Evolutionary conservation across 805 yeast species (phyloP), one percentile per base, ranked within the genome.

Genomic region (Torulaspora maleeae): DNA sequence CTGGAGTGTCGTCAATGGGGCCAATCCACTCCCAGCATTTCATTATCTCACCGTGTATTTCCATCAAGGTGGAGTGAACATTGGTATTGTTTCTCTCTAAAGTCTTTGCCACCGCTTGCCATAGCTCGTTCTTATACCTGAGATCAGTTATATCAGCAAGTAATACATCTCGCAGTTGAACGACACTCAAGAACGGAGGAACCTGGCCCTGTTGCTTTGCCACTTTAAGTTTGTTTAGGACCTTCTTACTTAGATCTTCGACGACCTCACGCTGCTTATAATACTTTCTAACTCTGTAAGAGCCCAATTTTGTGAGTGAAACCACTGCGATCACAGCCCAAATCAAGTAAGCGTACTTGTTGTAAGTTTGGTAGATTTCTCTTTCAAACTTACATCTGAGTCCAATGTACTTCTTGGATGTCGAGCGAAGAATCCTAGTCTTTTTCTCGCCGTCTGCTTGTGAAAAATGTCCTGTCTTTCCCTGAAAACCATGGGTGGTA

Each of bases 1-100:
- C 19, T 24, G 41, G 19, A 5, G 19, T 24, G 15, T 19, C 42
- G 11, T 38, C 45, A 12, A 43, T 27, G 8, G 65, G 64, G 8
- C 81, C 79, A 29, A 81, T 74, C 96, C 96, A 89, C 59, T 87
- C 88, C 87, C 95, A 86, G 28, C 86, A 86, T 59, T 80, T 80
- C 75, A 85, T 79, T 49, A 89, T 85, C 53, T 89, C 96, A 13
- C 97, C 96, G 57, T 83, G 85, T 24, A 82, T 74, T 60, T 89
- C 97, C 45, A 78, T 66, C 44, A 82, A 73, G 30, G 78, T 73
- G 13, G 75, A 70, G 47, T 80, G 75, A 10, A 89, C 78, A 56
- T 82, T 83, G 17, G 84, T 69, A 60, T 86, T 83, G 36, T 69
- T 66, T 27, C 51, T 44, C 52, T 86, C 95, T 5, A 89, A 75